phyloP scores from a whole-genome alignment of 1,284 basidiomycete genomes.

The Blastosporella zonata region DNA sequence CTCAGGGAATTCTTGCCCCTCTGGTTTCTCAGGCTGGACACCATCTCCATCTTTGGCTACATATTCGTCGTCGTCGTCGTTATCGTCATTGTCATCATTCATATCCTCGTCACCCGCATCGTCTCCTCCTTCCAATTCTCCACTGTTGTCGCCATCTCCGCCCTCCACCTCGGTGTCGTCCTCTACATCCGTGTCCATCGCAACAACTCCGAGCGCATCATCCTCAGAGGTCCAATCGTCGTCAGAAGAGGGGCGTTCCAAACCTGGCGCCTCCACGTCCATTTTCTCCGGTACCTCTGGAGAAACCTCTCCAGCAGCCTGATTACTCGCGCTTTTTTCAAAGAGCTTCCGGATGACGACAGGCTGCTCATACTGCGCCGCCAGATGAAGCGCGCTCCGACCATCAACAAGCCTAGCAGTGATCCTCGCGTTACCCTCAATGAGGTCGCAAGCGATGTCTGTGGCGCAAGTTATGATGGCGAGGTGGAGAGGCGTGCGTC shows the following conservation, averaged over 20 bases:
- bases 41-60: conserved; percentile 25
- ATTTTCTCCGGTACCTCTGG: conserved; percentile 26
- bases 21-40: conserved; percentile 20
- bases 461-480: conserved; percentile 44
- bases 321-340: conserved; percentile 42
- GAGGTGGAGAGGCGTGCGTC: conserved; percentile 53
- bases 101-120: conserved; percentile 31
- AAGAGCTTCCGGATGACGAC: conserved; percentile 46
- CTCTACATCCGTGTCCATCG: conserved; percentile 28
- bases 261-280: conserved; percentile 17
- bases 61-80: conserved; percentile 27
- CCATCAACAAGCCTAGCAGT: conserved; percentile 54
- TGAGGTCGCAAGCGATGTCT: conserved; percentile 46
- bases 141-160: conserved; percentile 29
- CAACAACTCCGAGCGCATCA: conserved; percentile 27
- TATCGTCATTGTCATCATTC: conserved; percentile 27
- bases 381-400: conserved; percentile 51
- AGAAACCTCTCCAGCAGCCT: conserved; percentile 32
- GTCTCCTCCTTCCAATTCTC: conserved; percentile 26
- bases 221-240: conserved; percentile 47
- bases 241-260: conserved; percentile 38
- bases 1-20: conserved; percentile 39
- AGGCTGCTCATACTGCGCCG: conserved; percentile 44
- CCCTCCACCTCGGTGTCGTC: no score
- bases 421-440: conserved; percentile 53